A percentile compares a stretch with the other conserved stretches of the same genome.
Evolutionary conservation across 2,329 filamentous ascomycete species (phyloP).

Genomic region (Aspergillus fijiensis): DNA sequence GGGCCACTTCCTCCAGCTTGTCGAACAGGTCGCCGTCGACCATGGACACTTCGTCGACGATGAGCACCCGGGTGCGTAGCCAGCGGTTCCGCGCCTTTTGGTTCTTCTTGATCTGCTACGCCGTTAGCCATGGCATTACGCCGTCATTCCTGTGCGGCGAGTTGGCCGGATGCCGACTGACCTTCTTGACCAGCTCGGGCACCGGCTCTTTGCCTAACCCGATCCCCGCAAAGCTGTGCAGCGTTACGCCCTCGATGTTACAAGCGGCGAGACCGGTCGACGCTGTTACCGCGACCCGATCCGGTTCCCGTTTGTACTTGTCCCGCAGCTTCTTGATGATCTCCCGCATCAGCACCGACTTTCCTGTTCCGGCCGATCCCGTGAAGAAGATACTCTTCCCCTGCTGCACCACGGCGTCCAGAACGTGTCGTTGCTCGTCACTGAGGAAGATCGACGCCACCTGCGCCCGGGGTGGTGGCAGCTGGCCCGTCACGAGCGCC

Average conservation of each 20-base stretch:
- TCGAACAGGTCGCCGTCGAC: conserved; percentile 96
- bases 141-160: neutral
- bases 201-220: conserved; percentile 89
- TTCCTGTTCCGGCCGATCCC: conserved; percentile 91
- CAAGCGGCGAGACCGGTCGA: conserved; percentile 95
- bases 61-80: conserved; percentile 80
- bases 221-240: conserved; percentile 95
- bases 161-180: conserved; percentile 24
- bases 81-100: conserved; percentile 84
- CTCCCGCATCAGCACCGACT: conserved; percentile 90
- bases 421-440: conserved; percentile 79
- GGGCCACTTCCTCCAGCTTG: conserved; percentile 86
- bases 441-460: conserved; percentile 69
- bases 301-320: conserved; percentile 74
- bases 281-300: conserved; percentile 87
- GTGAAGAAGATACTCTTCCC: conserved; percentile 95
- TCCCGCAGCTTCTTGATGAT: conserved; percentile 79
- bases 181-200: conserved; percentile 76
- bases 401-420: conserved; percentile 76
- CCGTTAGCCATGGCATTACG: conserved; percentile 15
- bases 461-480: conserved; percentile 32
- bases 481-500: conserved; percentile 43
- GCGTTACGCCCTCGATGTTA: conserved; percentile 91
- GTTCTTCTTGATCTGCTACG: conserved; percentile 69
- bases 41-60: conserved; percentile 98